Conservation (phyloP, 73 alveolate species). For the Blepharisma stoltei region DNA sequence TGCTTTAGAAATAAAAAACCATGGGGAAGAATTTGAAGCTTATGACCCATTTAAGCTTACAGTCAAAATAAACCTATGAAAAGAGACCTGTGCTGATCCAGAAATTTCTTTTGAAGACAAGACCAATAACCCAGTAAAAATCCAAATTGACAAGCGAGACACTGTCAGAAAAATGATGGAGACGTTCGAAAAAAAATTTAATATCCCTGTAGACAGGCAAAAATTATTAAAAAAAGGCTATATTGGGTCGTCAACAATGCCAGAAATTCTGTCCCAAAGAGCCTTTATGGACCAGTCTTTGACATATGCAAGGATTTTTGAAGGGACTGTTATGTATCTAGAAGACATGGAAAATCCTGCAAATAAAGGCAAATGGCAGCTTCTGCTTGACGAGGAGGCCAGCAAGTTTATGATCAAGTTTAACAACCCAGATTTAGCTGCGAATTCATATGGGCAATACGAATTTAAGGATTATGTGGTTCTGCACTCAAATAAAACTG, state of each 20-base stretch:
- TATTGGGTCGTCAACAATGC: conserved; percentile 1
- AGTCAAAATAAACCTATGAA: background rate
- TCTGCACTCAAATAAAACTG: background rate
- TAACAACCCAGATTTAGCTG: conserved; percentile 7
- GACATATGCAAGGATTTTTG: background rate
- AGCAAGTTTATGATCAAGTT: background rate
- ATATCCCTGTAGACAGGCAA: conserved; percentile 10
- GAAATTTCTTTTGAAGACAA: conserved; percentile 7
- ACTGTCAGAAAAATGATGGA: background rate
- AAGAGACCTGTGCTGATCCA: background rate
- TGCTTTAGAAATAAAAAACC: conserved; percentile 15
- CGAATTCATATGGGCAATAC: background rate
- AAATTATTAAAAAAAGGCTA: background rate
- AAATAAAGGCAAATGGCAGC: conserved; percentile 10
- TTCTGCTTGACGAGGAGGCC: conserved; percentile 7
- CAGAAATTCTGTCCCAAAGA: background rate
- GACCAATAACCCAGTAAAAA: background rate
- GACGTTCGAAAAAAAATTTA: background rate
- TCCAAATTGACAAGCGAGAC: background rate
- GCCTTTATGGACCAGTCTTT: background rate
- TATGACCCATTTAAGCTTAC: conserved; percentile 1
- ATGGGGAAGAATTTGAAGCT: background rate
- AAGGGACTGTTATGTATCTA: conserved; percentile 5
- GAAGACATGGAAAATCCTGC: background rate
- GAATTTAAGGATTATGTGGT: background rate